These are phyloP conservation scores for Starmerella khaoyaiensis DNA, from an alignment of 805 yeast species.

Conservation along the genomic window DNA sequence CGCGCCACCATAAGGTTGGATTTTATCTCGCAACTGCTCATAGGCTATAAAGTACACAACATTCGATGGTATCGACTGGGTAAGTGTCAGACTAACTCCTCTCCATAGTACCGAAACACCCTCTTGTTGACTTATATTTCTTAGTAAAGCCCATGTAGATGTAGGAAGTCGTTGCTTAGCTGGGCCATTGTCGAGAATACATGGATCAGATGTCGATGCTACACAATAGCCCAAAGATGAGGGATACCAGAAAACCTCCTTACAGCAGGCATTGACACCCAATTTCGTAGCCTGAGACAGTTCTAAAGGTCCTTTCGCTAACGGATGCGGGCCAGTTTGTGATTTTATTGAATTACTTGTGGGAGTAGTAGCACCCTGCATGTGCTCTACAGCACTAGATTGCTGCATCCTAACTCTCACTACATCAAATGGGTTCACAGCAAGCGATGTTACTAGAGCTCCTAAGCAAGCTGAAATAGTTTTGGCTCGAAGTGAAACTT, in stretches of 20 bases:
- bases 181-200: constrained; percentile 1
- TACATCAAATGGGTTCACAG: constrained; percentile 34
- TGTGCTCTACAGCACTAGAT: constrained; percentile 22
- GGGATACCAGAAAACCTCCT: constrained; percentile 31
- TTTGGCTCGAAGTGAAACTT: constrained; percentile 9
- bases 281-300: constrained; percentile 10
- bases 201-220: constrained; percentile 23
- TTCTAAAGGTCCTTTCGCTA: background rate
- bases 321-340: background rate
- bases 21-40: constrained; percentile 68
- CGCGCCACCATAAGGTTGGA: constrained; percentile 34
- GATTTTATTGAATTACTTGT: background rate
- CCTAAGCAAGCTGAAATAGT: constrained; percentile 34
- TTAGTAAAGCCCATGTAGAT: constrained; percentile 56
- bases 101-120: constrained; percentile 76
- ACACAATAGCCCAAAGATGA: constrained; percentile 29
- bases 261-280: constrained; percentile 32
- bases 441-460: constrained; percentile 31
- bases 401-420: constrained; percentile 34
- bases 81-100: constrained; percentile 66
- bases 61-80: constrained; percentile 85
- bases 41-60: constrained; percentile 91
- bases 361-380: background rate
- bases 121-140: constrained; percentile 53
- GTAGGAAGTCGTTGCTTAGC: background rate